These are phyloP conservation scores for Saccharomyces pastorianus DNA, from an alignment of 1,139 yeast species.

Conservation along the genomic window DNA sequence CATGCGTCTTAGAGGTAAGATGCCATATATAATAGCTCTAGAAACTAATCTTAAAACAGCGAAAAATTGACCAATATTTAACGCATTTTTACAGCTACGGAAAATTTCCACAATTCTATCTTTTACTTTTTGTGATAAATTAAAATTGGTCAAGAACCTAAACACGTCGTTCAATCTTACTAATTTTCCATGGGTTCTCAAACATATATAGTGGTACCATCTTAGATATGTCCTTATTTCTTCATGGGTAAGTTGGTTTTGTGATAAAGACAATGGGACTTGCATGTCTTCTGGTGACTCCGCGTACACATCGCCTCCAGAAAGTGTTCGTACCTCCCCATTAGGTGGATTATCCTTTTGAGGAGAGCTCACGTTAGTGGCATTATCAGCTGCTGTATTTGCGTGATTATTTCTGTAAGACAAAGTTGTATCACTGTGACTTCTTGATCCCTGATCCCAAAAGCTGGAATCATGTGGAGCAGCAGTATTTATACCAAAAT, in stretches of 20 bases:
- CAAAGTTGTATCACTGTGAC: constrained; percentile 7
- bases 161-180: constrained; percentile 57
- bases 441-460: constrained; percentile 1
- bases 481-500: constrained; percentile 5
- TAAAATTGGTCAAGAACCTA: constrained; percentile 54
- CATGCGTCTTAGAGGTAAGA: constrained; percentile 43
- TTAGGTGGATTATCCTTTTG: constrained; percentile 4
- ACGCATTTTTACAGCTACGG: constrained; percentile 40
- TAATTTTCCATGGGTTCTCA: constrained; percentile 48
- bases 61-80: constrained; percentile 69
- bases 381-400: constrained; percentile 1
- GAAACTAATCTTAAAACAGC: constrained; percentile 61
- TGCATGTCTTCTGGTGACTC: constrained; percentile 27
- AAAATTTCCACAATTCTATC: constrained; percentile 45
- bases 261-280: constrained; percentile 55
- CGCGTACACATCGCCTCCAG: constrained; percentile 9
- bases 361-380: not conserved
- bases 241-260: constrained; percentile 51
- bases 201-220: constrained; percentile 67
- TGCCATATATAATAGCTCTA: constrained; percentile 39
- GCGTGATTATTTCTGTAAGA: constrained; percentile 2
- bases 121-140: constrained; percentile 38
- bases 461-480: constrained; percentile 23
- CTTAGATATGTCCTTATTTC: constrained; percentile 67
- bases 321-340: not conserved